Percentiles rank a stretch among this genome's conserved stretches.
Evolutionary conservation across 495 filamentous ascomycete species (phyloP).

Genomic region (Xylaria nigripes): DNA sequence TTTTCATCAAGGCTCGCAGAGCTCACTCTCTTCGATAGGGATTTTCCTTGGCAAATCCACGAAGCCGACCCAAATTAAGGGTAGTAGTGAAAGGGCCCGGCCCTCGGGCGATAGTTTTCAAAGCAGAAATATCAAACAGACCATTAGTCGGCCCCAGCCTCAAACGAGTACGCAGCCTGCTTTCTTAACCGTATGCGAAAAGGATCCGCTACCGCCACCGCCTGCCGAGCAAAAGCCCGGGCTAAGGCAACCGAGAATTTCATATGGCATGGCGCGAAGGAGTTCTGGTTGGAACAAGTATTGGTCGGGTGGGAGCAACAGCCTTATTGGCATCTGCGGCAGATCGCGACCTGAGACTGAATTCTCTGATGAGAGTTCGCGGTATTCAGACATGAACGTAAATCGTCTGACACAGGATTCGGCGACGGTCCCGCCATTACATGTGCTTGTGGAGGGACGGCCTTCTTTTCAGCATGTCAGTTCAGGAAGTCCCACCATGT

Average conservation of each 20-base stretch:
- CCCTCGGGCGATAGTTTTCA: slow-evolving; percentile 40
- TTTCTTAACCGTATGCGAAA: slow-evolving; percentile 28
- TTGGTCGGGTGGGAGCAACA: slow-evolving; percentile 50
- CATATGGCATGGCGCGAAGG: slow-evolving; percentile 32
- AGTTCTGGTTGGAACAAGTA: slow-evolving; percentile 56
- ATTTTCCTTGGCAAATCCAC: slow-evolving; percentile 46
- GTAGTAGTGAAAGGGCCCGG: slow-evolving; percentile 40
- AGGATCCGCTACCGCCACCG: slow-evolving; percentile 34
- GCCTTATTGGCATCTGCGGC: slow-evolving; percentile 42
- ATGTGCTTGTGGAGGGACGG: slow-evolving; percentile 37
- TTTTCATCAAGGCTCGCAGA: slow-evolving; percentile 35
- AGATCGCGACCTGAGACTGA: slow-evolving; percentile 37
- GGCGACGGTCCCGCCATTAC: slow-evolving; percentile 45
- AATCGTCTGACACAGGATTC: slow-evolving; percentile 46
- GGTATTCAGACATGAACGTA: slow-evolving; percentile 43
- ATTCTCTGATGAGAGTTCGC: slow-evolving; percentile 40
- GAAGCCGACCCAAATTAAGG: slow-evolving; percentile 34
- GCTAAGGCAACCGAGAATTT: slow-evolving; percentile 18
- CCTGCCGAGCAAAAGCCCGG: slow-evolving; percentile 30
- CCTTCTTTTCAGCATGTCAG: slow-evolving; percentile 50
- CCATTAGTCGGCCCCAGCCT: slow-evolving; percentile 46
- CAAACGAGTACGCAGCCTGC: slow-evolving; percentile 24
- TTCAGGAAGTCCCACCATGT: slow-evolving; percentile 61
- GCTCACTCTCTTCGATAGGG: slow-evolving; percentile 48
- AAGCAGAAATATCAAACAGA: slow-evolving; percentile 45